phyloP scores from a whole-genome alignment of 164 flowering plant genomes.

The Tinospora cordifolia region DNA sequence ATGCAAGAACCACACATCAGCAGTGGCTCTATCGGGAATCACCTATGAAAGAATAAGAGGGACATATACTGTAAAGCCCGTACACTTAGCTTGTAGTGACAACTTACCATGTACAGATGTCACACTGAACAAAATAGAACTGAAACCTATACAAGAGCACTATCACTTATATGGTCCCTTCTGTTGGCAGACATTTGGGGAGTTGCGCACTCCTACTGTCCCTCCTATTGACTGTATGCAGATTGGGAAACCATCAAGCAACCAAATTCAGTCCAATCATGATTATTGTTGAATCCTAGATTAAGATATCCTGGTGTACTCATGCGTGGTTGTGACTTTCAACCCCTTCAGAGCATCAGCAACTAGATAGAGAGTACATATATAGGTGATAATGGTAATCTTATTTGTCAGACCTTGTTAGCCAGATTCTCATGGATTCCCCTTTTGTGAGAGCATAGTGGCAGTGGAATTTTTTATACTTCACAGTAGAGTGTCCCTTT shows the following conservation, averaged over 20 bases:
- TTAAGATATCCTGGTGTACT: slow-evolving; percentile 21
- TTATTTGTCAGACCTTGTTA: slow-evolving; percentile 6
- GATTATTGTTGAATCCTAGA: slow-evolving; percentile 49
- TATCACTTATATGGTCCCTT: slow-evolving; percentile 41
- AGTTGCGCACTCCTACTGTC: slow-evolving; percentile 57
- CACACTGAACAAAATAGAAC: slow-evolving; percentile 29
- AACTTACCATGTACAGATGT: slow-evolving; percentile 37
- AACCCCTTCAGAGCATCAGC: slow-evolving; percentile 52
- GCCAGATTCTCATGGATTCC: slow-evolving; percentile 9
- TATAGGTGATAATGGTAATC: slow-evolving; percentile 9
- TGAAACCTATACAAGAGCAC: slow-evolving; percentile 29
- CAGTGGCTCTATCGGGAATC: slow-evolving; percentile 38
- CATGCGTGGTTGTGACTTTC: slow-evolving; percentile 43
- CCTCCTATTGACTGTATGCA: slow-evolving; percentile 84
- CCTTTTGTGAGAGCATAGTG: slow-evolving; percentile 11
- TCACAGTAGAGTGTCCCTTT: neutral
- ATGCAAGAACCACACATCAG: slow-evolving; percentile 43
- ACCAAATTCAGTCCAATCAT: slow-evolving; percentile 46
- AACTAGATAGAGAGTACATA: slow-evolving; percentile 13
- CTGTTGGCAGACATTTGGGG: slow-evolving; percentile 93
- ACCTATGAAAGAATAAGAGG: slow-evolving; percentile 35
- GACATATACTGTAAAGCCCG: slow-evolving; percentile 36
- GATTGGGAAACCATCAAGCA: slow-evolving; percentile 74
- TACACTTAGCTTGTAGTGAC: slow-evolving; percentile 47
- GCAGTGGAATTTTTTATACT: slow-evolving; percentile 4